Evolutionary conservation across 306 rosid genomes (phyloP).

Genomic region (Quercus glauca): DNA sequence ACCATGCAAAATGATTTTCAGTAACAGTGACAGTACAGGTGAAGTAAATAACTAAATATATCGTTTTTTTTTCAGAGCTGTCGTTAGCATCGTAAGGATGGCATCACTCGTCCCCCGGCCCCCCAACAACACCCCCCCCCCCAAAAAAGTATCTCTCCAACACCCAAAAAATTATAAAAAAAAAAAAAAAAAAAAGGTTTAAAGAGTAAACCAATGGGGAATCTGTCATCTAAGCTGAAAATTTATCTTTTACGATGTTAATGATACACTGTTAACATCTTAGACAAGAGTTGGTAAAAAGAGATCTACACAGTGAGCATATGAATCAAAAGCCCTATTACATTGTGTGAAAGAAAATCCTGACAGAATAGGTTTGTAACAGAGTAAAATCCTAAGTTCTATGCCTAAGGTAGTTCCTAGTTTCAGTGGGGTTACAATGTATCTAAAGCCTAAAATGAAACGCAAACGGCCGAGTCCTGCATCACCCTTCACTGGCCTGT

Average conservation of each 20-base stretch:
- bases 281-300: background rate
- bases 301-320: background rate
- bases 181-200: background rate
- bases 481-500: conserved; percentile 11
- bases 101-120: no score
- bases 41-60: no score
- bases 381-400: conserved; percentile 14
- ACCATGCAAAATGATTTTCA: no score
- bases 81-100: no score
- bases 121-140: background rate
- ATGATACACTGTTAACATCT: conserved; percentile 18
- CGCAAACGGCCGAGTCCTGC: conserved; percentile 1
- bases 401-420: conserved; percentile 19
- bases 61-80: no score
- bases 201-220: background rate
- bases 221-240: background rate
- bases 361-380: background rate
- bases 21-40: no score
- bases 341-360: conserved; percentile 7
- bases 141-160: background rate
- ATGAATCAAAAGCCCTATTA: conserved; percentile 7
- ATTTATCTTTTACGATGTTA: conserved; percentile 13
- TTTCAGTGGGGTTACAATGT: conserved; percentile 30
- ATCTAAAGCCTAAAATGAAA: conserved; percentile 20
- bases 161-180: no score